Percentiles rank a stretch among this genome's conserved stretches.
These are phyloP conservation scores for Geotrichum aggregatum DNA, from an alignment of 1,139 yeast species.

Conservation along the genomic window DNA sequence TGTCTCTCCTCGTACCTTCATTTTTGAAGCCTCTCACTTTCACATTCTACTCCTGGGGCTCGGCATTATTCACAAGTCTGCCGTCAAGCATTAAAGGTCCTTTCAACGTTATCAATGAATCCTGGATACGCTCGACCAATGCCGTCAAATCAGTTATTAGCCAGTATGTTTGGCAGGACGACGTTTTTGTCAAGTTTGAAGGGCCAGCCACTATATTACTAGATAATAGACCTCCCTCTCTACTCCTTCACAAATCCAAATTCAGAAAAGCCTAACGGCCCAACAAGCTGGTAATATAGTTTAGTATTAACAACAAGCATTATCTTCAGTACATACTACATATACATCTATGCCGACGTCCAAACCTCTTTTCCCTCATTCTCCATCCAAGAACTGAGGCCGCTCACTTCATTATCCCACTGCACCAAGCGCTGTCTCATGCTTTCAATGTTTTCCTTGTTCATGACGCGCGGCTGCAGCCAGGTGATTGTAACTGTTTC, in stretches of 20 bases:
- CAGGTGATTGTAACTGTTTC: slow-evolving; percentile 77
- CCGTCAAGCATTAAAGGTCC: background rate
- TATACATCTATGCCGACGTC: slow-evolving; percentile 34
- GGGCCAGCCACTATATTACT: slow-evolving; percentile 18
- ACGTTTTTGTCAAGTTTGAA: slow-evolving; percentile 7
- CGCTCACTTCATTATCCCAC: slow-evolving; percentile 75
- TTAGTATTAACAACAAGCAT: too few relatives aligned
- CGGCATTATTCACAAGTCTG: too few relatives aligned
- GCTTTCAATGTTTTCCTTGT: slow-evolving; percentile 67
- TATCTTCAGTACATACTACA: slow-evolving; percentile 1
- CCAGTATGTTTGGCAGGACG: slow-evolving; percentile 17
- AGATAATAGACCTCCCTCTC: slow-evolving; percentile 11
- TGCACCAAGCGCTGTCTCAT: slow-evolving; percentile 68
- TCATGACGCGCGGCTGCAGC: slow-evolving; percentile 94
- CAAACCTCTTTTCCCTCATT: slow-evolving; percentile 58
- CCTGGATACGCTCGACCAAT: background rate
- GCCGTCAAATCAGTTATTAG: slow-evolving; percentile 1
- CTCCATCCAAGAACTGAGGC: slow-evolving; percentile 58
- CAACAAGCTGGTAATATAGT: too few relatives aligned
- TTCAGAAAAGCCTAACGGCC: too few relatives aligned
- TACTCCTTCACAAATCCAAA: slow-evolving; percentile 6
- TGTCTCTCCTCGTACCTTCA: background rate
- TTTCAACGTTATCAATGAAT: background rate
- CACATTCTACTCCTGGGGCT: background rate
- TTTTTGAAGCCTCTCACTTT: background rate